Percentiles rank a stretch among this genome's conserved stretches.
These are phyloP conservation scores for Nevesoporus exiguus DNA, from an alignment of 768 basidiomycete genomes.

Conservation along the genomic window DNA sequence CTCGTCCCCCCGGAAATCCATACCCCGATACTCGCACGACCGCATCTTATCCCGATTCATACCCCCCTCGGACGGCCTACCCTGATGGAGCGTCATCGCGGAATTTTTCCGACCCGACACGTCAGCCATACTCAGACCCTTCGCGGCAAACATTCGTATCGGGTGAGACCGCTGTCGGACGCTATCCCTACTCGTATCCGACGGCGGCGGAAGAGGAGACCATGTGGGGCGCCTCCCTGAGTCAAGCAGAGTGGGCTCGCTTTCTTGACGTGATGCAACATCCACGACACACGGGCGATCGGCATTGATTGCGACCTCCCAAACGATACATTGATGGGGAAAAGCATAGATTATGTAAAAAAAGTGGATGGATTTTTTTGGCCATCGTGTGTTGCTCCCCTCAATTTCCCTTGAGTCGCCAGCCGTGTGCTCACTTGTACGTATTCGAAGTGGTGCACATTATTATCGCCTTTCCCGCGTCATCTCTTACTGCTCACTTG, in stretches of 20 bases:
- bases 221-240: constrained; percentile 78
- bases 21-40: constrained; percentile 26
- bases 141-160: constrained; percentile 30
- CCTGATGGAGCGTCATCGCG: constrained; percentile 23
- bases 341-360: constrained; percentile 27
- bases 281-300: constrained; percentile 30
- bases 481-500: constrained; percentile 8
- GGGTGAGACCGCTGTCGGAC: constrained; percentile 18
- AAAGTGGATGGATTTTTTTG: constrained; percentile 23
- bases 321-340: constrained; percentile 10
- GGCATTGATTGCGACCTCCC: constrained; percentile 20
- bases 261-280: constrained; percentile 66
- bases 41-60: constrained; percentile 24
- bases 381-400: constrained; percentile 17
- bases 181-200: constrained; percentile 40
- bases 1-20: constrained; percentile 26
- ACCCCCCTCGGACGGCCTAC: constrained; percentile 25
- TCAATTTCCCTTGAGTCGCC: constrained; percentile 13
- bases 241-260: constrained; percentile 69
- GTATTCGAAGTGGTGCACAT: constrained; percentile 23
- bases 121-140: constrained; percentile 23
- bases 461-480: constrained; percentile 3
- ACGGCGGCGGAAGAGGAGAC: constrained; percentile 50
- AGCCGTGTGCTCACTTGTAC: constrained; percentile 19
- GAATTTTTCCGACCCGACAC: constrained; percentile 21